These are phyloP conservation scores for Gracilaria domingensis DNA, from an alignment of 23 red algal genomes.

Conservation along the genomic window DNA sequence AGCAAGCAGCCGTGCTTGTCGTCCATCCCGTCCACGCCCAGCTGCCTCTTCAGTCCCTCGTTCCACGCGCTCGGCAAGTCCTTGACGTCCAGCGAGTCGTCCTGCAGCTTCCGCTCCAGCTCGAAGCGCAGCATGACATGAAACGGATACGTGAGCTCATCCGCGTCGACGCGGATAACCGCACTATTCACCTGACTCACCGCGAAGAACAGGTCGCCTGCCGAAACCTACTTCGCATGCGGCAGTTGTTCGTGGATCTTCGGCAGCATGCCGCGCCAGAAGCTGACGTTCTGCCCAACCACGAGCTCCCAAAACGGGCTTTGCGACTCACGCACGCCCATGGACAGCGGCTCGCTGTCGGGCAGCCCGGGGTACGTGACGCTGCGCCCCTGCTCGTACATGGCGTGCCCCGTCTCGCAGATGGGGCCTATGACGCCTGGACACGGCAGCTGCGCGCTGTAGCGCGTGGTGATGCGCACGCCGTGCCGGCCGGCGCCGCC, in stretches of 20 bases:
- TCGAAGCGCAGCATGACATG: slow-evolving; percentile 82
- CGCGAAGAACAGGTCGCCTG: slow-evolving; percentile 54
- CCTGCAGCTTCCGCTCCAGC: slow-evolving; percentile 61
- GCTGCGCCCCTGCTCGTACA: slow-evolving; percentile 79
- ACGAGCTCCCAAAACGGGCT: slow-evolving; percentile 76
- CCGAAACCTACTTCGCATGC: slow-evolving; percentile 49
- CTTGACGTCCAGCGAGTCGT: slow-evolving; percentile 40
- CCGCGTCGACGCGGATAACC: slow-evolving; percentile 78
- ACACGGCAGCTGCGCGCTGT: slow-evolving; percentile 67
- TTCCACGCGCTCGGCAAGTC: slow-evolving; percentile 75
- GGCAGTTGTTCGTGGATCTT: slow-evolving; percentile 62
- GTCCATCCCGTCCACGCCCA: slow-evolving; percentile 54
- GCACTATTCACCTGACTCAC: slow-evolving; percentile 57
- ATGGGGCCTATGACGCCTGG: slow-evolving; percentile 68
- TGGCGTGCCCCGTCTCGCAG: slow-evolving; percentile 73
- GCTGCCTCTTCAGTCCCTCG: slow-evolving; percentile 60
- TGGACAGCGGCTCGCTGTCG: slow-evolving; percentile 47
- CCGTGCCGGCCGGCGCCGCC: slow-evolving; percentile 61
- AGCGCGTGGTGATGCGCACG: slow-evolving; percentile 79
- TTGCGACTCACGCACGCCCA: slow-evolving; percentile 81
- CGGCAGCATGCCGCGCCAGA: slow-evolving; percentile 44
- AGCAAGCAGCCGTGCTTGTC: slow-evolving; percentile 64
- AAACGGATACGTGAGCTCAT: slow-evolving; percentile 75
- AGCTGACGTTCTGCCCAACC: slow-evolving; percentile 64
- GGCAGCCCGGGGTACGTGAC: slow-evolving; percentile 55